Evolutionary conservation across 2,329 filamentous ascomycete genomes (phyloP).

Genomic region (Sphaerulina populicola): DNA sequence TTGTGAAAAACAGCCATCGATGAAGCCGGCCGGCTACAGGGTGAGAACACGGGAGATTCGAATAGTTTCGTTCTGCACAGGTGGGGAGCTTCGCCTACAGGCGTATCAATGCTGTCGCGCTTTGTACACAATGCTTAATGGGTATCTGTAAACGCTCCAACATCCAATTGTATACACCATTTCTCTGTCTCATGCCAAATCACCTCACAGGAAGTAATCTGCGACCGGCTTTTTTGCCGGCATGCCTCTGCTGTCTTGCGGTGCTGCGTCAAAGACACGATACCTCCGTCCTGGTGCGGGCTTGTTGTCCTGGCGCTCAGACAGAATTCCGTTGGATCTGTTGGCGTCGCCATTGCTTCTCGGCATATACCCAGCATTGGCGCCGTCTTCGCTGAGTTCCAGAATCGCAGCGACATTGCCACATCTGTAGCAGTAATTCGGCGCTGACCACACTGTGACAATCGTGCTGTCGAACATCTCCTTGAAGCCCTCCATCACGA

Average conservation of each 20-base stretch:
- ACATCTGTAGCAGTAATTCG: constrained; percentile 94
- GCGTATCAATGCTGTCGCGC: no score
- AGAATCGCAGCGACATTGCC: constrained; percentile 90
- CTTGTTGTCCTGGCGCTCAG: constrained; percentile 40
- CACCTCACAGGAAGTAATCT: constrained; percentile 74
- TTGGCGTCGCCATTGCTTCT: constrained; percentile 60
- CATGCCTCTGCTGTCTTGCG: constrained; percentile 94
- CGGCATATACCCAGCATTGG: constrained; percentile 41
- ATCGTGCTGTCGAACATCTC: constrained; percentile 95
- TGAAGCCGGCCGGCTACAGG: no score
- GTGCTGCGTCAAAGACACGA: constrained; percentile 90
- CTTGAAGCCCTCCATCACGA: constrained; percentile 73
- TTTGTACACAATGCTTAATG: not conserved
- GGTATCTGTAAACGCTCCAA: constrained; percentile 16
- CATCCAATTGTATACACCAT: not conserved
- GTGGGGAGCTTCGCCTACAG: no score
- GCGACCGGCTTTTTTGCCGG: constrained; percentile 97
- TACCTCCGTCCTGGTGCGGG: constrained; percentile 79
- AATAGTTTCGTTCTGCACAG: no score
- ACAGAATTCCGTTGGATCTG: constrained; percentile 36
- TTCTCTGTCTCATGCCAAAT: not conserved
- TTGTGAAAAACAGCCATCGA: no score
- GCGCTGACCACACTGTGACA: constrained; percentile 78
- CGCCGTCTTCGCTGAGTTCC: constrained; percentile 78
- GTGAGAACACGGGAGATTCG: no score